These are phyloP conservation scores for Venturia oleaginea DNA, from an alignment of 2,329 filamentous ascomycete species.

Conservation along the genomic window DNA sequence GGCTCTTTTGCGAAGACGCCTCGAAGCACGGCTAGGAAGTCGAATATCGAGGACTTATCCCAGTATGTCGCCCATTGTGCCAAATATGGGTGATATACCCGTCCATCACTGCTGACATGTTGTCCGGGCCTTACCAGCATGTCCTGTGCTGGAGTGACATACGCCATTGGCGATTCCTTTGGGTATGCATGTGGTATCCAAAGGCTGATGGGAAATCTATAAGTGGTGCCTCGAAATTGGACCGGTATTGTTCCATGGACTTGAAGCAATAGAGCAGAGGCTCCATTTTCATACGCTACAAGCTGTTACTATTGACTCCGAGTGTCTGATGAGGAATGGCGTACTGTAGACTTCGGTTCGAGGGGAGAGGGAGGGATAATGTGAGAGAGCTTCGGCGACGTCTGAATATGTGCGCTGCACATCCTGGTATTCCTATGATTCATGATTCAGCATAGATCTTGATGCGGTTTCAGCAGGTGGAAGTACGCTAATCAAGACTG, in stretches of 20 bases:
- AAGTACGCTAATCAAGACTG: conserved; percentile 55
- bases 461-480: neutral
- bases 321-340: conserved; percentile 21
- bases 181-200: conserved; percentile 93
- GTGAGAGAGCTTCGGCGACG: conserved; percentile 70
- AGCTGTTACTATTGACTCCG: neutral
- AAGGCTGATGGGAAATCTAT: conserved; percentile 83
- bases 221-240: conserved; percentile 76
- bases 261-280: conserved; percentile 76
- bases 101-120: conserved; percentile 87
- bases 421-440: conserved; percentile 75
- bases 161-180: conserved; percentile 72
- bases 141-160: conserved; percentile 77
- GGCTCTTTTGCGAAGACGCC: conserved; percentile 93
- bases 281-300: conserved; percentile 78
- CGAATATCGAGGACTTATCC: conserved; percentile 80
- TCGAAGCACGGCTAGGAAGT: conserved; percentile 72
- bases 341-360: conserved; percentile 93
- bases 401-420: conserved; percentile 90
- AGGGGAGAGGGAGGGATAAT: conserved; percentile 71
- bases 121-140: conserved; percentile 90
- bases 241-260: conserved; percentile 87
- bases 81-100: conserved; percentile 91
- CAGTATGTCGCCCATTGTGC: conserved; percentile 81
- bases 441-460: neutral